phyloP scores from a whole-genome alignment of 2,329 filamentous ascomycete genomes.

The Aaosphaeria pasadenensis region DNA sequence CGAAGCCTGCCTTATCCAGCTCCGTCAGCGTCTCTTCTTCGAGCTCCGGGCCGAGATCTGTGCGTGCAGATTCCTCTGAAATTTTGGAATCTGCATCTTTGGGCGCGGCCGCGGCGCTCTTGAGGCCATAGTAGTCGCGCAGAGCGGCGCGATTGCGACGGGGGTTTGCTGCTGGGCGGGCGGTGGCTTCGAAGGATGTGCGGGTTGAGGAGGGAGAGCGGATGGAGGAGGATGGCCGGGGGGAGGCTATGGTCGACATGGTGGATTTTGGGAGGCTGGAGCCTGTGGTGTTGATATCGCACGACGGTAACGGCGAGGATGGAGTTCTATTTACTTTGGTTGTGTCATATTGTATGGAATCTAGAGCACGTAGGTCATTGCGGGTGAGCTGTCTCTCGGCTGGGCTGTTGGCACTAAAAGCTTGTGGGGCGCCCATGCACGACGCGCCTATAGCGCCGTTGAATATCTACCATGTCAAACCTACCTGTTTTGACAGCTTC shows the following conservation, averaged over 20 bases:
- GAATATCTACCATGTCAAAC: no score
- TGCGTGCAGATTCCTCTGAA: constrained; percentile 27
- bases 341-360: no score
- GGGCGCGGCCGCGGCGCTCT: constrained; percentile 39
- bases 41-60: constrained; percentile 32
- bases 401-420: no score
- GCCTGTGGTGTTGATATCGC: no score
- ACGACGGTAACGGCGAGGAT: no score
- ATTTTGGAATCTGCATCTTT: constrained; percentile 28
- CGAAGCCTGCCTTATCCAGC: constrained; percentile 71
- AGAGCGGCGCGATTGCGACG: constrained; percentile 79
- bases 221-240: constrained; percentile 56
- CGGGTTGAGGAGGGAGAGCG: constrained; percentile 73
- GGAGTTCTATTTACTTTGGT: no score
- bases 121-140: constrained; percentile 92
- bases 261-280: no score
- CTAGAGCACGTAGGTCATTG: no score
- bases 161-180: constrained; percentile 38
- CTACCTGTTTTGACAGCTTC: no score
- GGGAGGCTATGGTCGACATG: constrained; percentile 62
- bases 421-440: no score
- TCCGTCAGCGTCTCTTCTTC: constrained; percentile 62
- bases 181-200: constrained; percentile 59
- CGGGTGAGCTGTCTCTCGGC: no score
- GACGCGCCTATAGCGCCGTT: no score